A percentile compares a stretch with the other conserved stretches of the same genome.
Evolutionary conservation across 345 rosid genomes (phyloP).

Genomic region (Aquilaria yunnanensis): DNA sequence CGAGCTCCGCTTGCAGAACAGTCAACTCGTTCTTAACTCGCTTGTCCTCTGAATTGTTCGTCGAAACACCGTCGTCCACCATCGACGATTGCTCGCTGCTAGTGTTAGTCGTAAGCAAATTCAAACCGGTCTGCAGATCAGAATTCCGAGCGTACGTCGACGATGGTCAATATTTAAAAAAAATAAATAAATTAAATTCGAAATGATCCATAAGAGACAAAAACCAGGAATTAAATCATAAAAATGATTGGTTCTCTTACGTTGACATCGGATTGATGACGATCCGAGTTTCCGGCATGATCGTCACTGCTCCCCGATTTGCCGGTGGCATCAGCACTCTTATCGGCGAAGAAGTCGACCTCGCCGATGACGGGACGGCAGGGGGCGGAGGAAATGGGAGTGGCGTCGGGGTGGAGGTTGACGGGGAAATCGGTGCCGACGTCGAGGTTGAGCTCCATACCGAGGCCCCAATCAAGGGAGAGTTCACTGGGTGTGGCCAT

Average conservation of each 20-base stretch:
- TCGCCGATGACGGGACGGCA: conserved; percentile 34
- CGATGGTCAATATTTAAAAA: background rate
- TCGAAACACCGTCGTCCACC: conserved; percentile 53
- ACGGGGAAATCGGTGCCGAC: conserved; percentile 5
- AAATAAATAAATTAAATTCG: background rate
- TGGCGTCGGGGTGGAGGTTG: background rate
- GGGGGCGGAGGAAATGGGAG: conserved; percentile 24
- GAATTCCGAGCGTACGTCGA: no score
- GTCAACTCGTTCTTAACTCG: conserved; percentile 45
- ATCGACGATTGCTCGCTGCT: conserved; percentile 60
- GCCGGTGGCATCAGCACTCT: conserved; percentile 5
- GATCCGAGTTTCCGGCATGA: background rate
- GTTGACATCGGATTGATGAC: background rate
- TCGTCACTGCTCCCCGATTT: background rate
- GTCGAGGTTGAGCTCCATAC: conserved; percentile 4
- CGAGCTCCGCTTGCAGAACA: conserved; percentile 43
- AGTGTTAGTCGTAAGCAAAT: conserved; percentile 49
- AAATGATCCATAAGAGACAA: background rate
- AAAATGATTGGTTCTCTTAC: background rate
- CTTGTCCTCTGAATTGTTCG: conserved; percentile 37
- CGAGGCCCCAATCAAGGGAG: conserved; percentile 56
- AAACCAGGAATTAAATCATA: background rate
- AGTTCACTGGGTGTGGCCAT: conserved; percentile 56
- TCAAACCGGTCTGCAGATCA: conserved; percentile 47
- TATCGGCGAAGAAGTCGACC: conserved; percentile 52